These are phyloP conservation scores for Discostella stelligera DNA, from an alignment of 352 stramenopile species.

Conservation along the genomic window DNA sequence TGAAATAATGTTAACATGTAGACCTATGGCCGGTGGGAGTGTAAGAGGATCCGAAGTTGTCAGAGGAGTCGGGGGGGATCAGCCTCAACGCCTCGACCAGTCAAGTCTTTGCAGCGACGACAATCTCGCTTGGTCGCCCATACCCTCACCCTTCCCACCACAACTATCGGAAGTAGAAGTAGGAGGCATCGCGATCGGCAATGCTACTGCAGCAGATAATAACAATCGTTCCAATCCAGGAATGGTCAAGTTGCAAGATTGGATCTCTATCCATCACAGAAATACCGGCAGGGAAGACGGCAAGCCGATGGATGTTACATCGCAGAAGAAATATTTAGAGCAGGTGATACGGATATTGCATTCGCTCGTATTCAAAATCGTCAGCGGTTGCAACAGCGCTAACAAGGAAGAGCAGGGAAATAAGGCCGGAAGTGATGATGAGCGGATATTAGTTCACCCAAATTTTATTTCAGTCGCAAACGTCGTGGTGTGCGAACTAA, in stretches of 20 bases:
- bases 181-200: neutral
- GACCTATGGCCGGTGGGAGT: neutral
- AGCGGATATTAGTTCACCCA: slow-evolving; percentile 8
- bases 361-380: slow-evolving; percentile 18
- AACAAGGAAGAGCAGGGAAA: neutral
- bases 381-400: neutral
- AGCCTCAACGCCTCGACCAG: neutral
- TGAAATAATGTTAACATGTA: neutral
- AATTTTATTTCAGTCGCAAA: slow-evolving; percentile 8
- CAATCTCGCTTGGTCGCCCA: neutral
- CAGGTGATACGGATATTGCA: slow-evolving; percentile 17
- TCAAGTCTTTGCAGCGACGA: neutral
- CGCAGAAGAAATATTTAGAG: slow-evolving; percentile 25
- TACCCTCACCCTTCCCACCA: neutral
- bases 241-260: slow-evolving; percentile 11
- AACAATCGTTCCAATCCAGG: neutral
- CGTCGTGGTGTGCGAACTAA: neutral
- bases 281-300: neutral
- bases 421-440: neutral
- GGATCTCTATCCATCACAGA: slow-evolving; percentile 7
- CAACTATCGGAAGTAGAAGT: neutral
- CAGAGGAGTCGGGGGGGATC: neutral
- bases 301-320: slow-evolving; percentile 10
- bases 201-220: neutral
- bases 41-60: neutral